Base-by-base conservation (phyloP, 495 filamentous ascomycete species). In the Pseudevernia furfuracea region DNA sequence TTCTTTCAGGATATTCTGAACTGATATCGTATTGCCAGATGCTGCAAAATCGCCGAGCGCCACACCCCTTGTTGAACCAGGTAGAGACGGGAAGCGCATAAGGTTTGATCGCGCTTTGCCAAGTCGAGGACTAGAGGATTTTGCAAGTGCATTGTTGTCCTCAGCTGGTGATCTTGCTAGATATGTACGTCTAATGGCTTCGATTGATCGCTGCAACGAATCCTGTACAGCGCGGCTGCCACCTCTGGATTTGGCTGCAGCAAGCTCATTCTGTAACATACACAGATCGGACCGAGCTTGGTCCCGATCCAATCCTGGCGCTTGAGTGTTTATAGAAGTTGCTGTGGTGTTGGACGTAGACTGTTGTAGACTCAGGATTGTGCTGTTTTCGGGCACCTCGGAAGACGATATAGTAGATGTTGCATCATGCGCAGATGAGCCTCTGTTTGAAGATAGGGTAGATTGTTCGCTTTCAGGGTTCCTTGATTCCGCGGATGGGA, bases 191-290 rank as follows among this genome's bases (percentile, higher is more conserved):
- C 58, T 37, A 6, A 64, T 68, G 37, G 62, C 59, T 21, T 62
- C 58, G 43, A 68, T 65, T 36, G 62, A 65, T 34, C 60, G 49
- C 30, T 68, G 66, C 9, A 68, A 43, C 10, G 49, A 39, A 36
- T 60, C 62, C n/a, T 68, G 55, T n/a, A 49, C 49, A 21, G 58
- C 49, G 21, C 41, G 19, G 23, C 36, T 17, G 17, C 62, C 58
- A 9, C 66, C 66, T 30, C 66, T 38, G 11, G 28, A 43, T 65
- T 65, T 68, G 11, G 62, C 62, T 39, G 57, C 48, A 9, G 48
- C 39, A 43, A 65, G 66, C 58, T 68, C 23, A 21, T 15, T 46
- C 34, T 62, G 66, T 28, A 68, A 53, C 15, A 46, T 62, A 4
- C 59, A 52, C 7, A 65, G 39, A 32, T 68, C 28, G 37, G 36